Evolutionary conservation across 352 stramenopile species (phyloP).

Genomic region (Blastocystis sp.): DNA sequence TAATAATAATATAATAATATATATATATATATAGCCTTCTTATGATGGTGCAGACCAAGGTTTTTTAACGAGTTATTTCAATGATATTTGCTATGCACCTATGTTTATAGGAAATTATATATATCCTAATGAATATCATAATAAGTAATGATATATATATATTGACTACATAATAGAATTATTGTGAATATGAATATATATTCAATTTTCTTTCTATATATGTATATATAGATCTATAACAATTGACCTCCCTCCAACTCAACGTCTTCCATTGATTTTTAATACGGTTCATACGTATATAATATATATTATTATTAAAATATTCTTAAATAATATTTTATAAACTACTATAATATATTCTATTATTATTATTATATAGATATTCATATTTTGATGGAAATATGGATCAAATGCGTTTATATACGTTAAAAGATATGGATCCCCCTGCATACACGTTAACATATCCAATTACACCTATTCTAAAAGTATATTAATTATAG

Average conservation of each 20-base stretch:
- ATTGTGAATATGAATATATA: no score
- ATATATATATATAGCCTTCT: constrained; percentile 3
- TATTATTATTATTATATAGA: constrained; percentile 60
- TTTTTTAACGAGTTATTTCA: constrained; percentile 61
- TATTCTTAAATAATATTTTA: no score
- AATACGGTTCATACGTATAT: no score
- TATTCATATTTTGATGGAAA: constrained; percentile 63
- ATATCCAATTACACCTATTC: constrained; percentile 60
- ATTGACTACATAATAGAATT: no score
- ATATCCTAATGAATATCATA: constrained; percentile 45
- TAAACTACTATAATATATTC: constrained; percentile 73
- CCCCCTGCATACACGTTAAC: constrained; percentile 59
- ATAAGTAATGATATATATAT: constrained; percentile 46
- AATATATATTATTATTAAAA: no score
- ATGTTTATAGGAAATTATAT: constrained; percentile 50
- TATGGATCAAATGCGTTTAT: constrained; percentile 59
- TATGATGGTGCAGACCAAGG: constrained; percentile 51
- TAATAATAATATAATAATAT: not conserved
- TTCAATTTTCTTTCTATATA: no score
- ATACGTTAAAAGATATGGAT: constrained; percentile 55
- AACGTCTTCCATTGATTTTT: no score
- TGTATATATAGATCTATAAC: no score
- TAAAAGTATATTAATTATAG: constrained; percentile 46
- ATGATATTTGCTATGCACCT: constrained; percentile 52
- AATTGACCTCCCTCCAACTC: no score